Base-by-base conservation (phyloP, 345 rosid species). In the Camelina sativa region DNA sequence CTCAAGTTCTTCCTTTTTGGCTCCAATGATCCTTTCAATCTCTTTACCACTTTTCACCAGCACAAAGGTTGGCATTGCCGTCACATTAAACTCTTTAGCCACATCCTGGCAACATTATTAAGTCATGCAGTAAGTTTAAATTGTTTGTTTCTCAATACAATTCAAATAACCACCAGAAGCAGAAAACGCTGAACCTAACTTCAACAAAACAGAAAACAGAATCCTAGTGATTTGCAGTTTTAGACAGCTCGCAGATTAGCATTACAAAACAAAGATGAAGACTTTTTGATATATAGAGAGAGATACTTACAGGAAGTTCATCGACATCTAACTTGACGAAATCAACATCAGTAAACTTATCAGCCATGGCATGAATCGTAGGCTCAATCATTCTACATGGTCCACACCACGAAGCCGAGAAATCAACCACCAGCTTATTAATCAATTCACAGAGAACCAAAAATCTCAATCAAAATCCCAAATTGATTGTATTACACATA, bases 11-110 rank as follows among this genome's bases (percentile, higher is more conserved):
- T 81, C 82, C 63, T 85, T 85, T 51, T 48, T 66, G 35, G 85
- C 87, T 62, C 94, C 98, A 40, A 88, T 74, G 3, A 90, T 80
- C 83, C 95, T 81, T 13, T 84, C 95, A 59, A 89, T 80, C 64
- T 86, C 97, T 82, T 80, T 86, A 72, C 98, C 97, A 11, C 30
- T 67, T 86, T 91, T 93, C 83, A 88, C 56, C 85, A 93, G 74
- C 85, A 93, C 92, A 80, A 93, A 93, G 1, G 98, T 93, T 12
- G 98, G 98, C 97, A 93, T 93, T 8, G 83, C 93, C 67, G 82
- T 85, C 69, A 90, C 91, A 13, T 81, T 76, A 64, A 88, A 93
- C 56, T 89, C 91, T 76, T 69, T 81, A 2, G 98, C 88, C 57
- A 91, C 93, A 53, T 86, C 91, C 97, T 93, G 71, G 22, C 32